Percentiles rank a stretch among this genome's conserved stretches.
Conservation (phyloP, 257 asterid genomes). For the Lycium barbarum region DNA sequence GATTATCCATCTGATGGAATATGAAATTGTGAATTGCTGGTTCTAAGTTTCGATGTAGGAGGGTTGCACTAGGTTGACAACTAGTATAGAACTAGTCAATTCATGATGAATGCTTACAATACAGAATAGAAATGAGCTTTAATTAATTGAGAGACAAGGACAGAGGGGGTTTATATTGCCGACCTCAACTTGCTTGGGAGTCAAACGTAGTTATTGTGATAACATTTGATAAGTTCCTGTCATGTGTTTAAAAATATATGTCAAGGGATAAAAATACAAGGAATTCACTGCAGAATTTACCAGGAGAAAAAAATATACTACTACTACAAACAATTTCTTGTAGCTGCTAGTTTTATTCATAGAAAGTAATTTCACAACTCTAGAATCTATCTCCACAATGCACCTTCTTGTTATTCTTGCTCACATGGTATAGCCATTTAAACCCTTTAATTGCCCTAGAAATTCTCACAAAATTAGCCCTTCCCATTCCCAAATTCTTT, state of each 20-base stretch:
- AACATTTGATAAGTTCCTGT: neutral
- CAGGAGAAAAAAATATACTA: neutral
- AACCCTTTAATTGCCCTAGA: slow-evolving; percentile 81
- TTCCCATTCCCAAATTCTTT: slow-evolving; percentile 78
- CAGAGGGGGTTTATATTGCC: neutral
- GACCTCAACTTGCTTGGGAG: neutral
- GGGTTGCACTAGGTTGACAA: neutral
- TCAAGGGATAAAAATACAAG: neutral
- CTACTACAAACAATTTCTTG: neutral
- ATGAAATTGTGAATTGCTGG: neutral
- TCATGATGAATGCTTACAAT: neutral
- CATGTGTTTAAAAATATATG: neutral
- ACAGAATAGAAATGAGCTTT: neutral
- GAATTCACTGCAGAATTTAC: neutral
- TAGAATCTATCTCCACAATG: slow-evolving; percentile 59
- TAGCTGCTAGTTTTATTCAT: neutral
- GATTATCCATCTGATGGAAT: neutral
- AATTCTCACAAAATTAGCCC: slow-evolving; percentile 69
- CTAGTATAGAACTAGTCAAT: neutral
- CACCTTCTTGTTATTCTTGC: slow-evolving; percentile 80
- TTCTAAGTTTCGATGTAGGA: neutral
- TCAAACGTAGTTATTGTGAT: neutral
- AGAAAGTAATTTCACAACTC: neutral
- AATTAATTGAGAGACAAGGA: neutral
- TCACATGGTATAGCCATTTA: slow-evolving; percentile 76